Evolutionary conservation across 768 basidiomycete species (phyloP).

Genomic region (Arthromyces matolae): DNA sequence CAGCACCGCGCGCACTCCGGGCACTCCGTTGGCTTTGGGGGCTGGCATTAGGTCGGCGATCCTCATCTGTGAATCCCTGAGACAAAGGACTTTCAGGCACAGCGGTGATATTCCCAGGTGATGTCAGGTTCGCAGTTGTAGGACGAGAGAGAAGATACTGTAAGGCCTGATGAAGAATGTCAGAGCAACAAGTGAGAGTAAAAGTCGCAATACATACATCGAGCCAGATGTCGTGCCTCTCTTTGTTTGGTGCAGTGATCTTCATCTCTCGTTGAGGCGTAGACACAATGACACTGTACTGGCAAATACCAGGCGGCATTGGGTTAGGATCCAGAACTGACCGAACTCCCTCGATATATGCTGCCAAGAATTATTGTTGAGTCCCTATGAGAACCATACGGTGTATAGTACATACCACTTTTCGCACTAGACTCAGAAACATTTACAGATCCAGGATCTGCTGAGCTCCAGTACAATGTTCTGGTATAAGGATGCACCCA

Average conservation of each 20-base stretch:
- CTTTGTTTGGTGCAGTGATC: constrained; percentile 93
- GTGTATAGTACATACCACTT: constrained; percentile 68
- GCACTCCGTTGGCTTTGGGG: constrained; percentile 74
- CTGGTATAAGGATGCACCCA: constrained; percentile 99
- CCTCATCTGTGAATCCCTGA: constrained; percentile 47
- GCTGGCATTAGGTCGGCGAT: constrained; percentile 48
- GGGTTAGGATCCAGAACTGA: constrained; percentile 93
- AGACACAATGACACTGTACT: constrained; percentile 89
- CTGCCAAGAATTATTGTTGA: constrained; percentile 35
- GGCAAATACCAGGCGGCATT: constrained; percentile 90
- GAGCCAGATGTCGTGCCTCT: constrained; percentile 96
- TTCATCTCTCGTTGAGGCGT: constrained; percentile 97
- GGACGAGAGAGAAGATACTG: constrained; percentile 87
- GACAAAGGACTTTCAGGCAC: constrained; percentile 50
- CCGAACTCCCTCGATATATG: constrained; percentile 90
- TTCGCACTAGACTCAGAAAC: constrained; percentile 93
- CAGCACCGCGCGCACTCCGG: constrained; percentile 54
- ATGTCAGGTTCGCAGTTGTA: constrained; percentile 31
- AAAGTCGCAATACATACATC: constrained; percentile 56
- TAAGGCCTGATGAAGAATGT: constrained; percentile 59
- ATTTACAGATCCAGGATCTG: constrained; percentile 86
- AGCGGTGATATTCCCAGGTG: constrained; percentile 34
- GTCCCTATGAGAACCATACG: constrained; percentile 1
- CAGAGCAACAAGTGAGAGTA: neutral
- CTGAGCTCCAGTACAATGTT: constrained; percentile 95